A percentile compares a stretch with the other conserved stretches of the same genome.
Evolutionary conservation across 768 basidiomycete genomes (phyloP).

Genomic region (Amanita rubescens): DNA sequence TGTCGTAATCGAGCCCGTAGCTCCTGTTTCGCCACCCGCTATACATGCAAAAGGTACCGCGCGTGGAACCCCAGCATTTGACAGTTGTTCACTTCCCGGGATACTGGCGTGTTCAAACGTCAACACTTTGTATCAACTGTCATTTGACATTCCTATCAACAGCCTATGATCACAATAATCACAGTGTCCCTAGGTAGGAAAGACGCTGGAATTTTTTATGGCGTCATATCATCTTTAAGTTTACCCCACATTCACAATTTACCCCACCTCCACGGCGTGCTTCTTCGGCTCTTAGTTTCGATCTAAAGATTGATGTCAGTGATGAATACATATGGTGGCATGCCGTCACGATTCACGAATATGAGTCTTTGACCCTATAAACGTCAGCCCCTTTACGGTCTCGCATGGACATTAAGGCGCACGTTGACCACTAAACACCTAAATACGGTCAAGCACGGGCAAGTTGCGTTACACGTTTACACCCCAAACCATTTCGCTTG

Average conservation of each 20-base stretch:
- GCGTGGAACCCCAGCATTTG: not conserved
- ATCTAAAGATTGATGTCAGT: not conserved
- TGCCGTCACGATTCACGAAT: no score
- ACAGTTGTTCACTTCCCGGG: not conserved
- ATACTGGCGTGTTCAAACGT: not conserved
- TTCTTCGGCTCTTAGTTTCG: not conserved
- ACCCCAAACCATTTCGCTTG: no score
- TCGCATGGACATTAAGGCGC: no score
- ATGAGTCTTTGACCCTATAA: no score
- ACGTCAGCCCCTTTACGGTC: no score
- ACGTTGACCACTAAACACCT: no score
- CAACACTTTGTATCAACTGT: not conserved
- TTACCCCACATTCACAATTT: not conserved
- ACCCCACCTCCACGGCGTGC: not conserved
- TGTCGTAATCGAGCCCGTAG: not conserved
- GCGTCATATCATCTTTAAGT: not conserved
- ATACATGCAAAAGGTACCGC: not conserved
- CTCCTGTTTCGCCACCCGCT: not conserved
- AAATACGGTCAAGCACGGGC: no score
- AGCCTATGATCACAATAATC: not conserved
- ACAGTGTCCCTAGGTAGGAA: no score
- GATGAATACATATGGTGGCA: no score
- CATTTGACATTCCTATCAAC: not conserved
- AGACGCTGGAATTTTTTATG: not conserved
- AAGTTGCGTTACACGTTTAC: no score